Evolutionary conservation across 2,329 filamentous ascomycete species (phyloP), one percentile per base, ranked within the genome.

Genomic region (Exophiala xenobiotica): DNA sequence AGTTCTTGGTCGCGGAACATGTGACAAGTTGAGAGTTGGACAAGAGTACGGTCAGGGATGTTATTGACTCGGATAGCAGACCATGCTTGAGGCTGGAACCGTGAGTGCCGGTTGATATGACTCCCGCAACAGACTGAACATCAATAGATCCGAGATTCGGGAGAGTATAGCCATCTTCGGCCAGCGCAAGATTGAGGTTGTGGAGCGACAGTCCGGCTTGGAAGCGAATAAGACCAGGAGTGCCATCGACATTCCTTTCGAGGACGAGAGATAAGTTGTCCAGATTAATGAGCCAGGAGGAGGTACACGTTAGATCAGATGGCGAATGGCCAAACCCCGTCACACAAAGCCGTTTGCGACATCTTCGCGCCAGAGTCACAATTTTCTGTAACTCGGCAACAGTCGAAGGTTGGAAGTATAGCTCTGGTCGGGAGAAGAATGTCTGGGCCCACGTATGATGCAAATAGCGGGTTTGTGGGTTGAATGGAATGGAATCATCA

Each of bases 371-470:
- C 18, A 96, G 80, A 35, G 79, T 85, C 56, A 96, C 81, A 44
- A 87, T 77, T 68, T 95, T 91, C 68, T 92, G 86, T 59, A 99
- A 81, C 71, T 97, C 92, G 11, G 76, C 74, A 45, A 93, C 75
- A 1, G 85, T 86, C 63, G 87, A 80, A 2, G 93, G 93, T 64
- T 88, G 88, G 62, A 97, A 83, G 72, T 92, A 96, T 52, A 97
- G 83, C 75, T 96, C 90, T 2, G 93, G 93, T 14, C 85, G 81
- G 44, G 87, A 93, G 64, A 87, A 85, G 74, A 95, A 96, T 43
- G 93, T 97, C 65, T 86, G 85, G 31, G 93, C 93, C 93, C 93
- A 99, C 16, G 93, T 99, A 64, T 86, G 85, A 74, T 97, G 93
- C 42, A 85, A 72, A 69, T 97, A 85, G 46, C 81, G 76, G 53